Percentiles rank a stretch among this genome's conserved stretches.
Evolutionary conservation across 2,329 filamentous ascomycete genomes (phyloP).

Genomic region (Whalleya microplaca): DNA sequence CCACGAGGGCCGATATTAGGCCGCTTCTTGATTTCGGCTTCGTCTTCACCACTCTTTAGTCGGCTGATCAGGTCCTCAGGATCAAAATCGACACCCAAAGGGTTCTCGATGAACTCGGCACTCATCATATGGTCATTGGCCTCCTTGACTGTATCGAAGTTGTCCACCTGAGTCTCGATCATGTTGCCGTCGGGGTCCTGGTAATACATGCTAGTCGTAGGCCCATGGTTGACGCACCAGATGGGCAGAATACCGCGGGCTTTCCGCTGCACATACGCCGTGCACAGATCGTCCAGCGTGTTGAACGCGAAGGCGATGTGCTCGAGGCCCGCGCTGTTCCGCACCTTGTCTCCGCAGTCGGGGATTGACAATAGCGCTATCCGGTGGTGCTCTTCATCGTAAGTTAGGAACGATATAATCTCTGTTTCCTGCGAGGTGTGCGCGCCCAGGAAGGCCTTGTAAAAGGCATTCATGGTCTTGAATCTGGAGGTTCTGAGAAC

Average conservation of each 20-base stretch:
- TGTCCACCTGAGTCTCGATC: slow-evolving; percentile 52
- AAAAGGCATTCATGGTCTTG: slow-evolving; percentile 40
- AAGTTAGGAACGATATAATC: slow-evolving; percentile 43
- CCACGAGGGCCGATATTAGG: slow-evolving; percentile 30
- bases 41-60: slow-evolving; percentile 30
- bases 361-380: slow-evolving; percentile 44
- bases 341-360: slow-evolving; percentile 23
- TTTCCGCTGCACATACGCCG: slow-evolving; percentile 43
- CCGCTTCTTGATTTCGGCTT: slow-evolving; percentile 32
- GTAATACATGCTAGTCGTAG: slow-evolving; percentile 52
- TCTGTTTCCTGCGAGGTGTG: slow-evolving; percentile 31
- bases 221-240: slow-evolving; percentile 52
- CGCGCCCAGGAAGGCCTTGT: slow-evolving; percentile 43
- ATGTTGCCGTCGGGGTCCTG: slow-evolving; percentile 52
- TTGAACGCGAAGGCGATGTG: slow-evolving; percentile 48
- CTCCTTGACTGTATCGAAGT: slow-evolving; percentile 43
- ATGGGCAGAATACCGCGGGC: slow-evolving; percentile 41
- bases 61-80: slow-evolving; percentile 44
- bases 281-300: slow-evolving; percentile 39
- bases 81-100: slow-evolving; percentile 49
- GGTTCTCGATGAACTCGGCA: slow-evolving; percentile 44
- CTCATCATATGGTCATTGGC: slow-evolving; percentile 44
- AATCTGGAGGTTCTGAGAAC: slow-evolving; percentile 33
- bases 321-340: slow-evolving; percentile 39
- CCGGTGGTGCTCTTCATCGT: slow-evolving; percentile 53